Evolutionary conservation across 306 rosid genomes (phyloP).

Genomic region (Glycine latifolia): DNA sequence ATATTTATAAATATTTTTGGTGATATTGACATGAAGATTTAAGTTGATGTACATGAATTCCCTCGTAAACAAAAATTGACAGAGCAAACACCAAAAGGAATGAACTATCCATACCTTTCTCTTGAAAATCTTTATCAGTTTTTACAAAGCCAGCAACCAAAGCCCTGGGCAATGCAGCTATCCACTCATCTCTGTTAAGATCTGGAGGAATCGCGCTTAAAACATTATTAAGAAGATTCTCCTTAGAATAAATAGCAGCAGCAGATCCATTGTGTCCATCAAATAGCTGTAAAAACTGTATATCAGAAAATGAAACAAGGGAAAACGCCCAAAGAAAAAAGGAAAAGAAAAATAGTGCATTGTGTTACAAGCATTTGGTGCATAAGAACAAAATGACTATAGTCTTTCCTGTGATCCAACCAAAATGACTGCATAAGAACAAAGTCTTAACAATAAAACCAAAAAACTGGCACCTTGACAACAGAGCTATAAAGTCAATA

Average conservation of each 20-base stretch:
- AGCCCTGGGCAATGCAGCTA: conserved; percentile 95
- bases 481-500: conserved; percentile 17
- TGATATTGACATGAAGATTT: conserved; percentile 22
- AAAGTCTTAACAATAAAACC: conserved; percentile 10
- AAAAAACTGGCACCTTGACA: background rate
- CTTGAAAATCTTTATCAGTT: conserved; percentile 93
- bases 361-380: conserved; percentile 3
- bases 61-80: conserved; percentile 29
- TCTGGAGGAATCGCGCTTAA: conserved; percentile 83
- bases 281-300: conserved; percentile 75
- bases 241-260: conserved; percentile 96
- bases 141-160: conserved; percentile 98
- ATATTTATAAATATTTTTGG: conserved; percentile 25
- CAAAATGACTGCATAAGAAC: conserved; percentile 7
- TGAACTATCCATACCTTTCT: conserved; percentile 63
- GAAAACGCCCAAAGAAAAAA: background rate
- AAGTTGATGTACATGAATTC: conserved; percentile 23
- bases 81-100: conserved; percentile 23
- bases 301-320: conserved; percentile 48
- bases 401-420: conserved; percentile 21
- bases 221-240: conserved; percentile 84
- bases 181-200: conserved; percentile 96
- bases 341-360: background rate
- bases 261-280: conserved; percentile 99
- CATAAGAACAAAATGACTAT: conserved; percentile 11